These are phyloP conservation scores for Epichloe gansuensis DNA, from an alignment of 2,329 filamentous ascomycete genomes.

Conservation along the genomic window DNA sequence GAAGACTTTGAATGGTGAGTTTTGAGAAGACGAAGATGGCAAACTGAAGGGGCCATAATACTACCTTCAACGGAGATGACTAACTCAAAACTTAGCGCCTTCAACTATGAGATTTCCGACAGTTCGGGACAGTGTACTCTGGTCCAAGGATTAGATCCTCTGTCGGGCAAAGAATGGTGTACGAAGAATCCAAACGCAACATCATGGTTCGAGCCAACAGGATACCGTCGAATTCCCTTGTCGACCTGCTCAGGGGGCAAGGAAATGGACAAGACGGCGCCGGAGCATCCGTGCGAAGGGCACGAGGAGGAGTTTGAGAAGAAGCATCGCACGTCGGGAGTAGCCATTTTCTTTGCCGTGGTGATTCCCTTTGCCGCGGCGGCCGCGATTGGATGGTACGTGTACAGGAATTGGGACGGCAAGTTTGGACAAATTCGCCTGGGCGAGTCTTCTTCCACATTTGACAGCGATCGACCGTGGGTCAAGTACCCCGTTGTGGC, in stretches of 20 bases:
- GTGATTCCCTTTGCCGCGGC: conserved; percentile 62
- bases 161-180: conserved; percentile 38
- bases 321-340: conserved; percentile 56
- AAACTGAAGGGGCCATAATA: neutral
- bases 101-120: conserved; percentile 73
- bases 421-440: conserved; percentile 89
- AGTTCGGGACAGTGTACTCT: conserved; percentile 64
- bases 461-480: conserved; percentile 63
- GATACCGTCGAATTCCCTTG: conserved; percentile 79
- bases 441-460: conserved; percentile 47
- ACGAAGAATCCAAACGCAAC: conserved; percentile 50
- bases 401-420: conserved; percentile 71
- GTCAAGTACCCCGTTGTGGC: conserved; percentile 72
- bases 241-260: conserved; percentile 71
- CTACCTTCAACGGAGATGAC: conserved; percentile 13
- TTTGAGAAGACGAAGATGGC: neutral
- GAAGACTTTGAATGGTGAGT: conserved; percentile 81
- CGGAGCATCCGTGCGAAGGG: conserved; percentile 50
- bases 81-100: conserved; percentile 48
- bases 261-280: conserved; percentile 56
- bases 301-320: conserved; percentile 70
- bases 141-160: conserved; percentile 57
- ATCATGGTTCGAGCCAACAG: conserved; percentile 74
- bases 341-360: conserved; percentile 76
- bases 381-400: conserved; percentile 64